Conservation (phyloP, 108 stramenopile species). For the Mediolabrus comicus region DNA sequence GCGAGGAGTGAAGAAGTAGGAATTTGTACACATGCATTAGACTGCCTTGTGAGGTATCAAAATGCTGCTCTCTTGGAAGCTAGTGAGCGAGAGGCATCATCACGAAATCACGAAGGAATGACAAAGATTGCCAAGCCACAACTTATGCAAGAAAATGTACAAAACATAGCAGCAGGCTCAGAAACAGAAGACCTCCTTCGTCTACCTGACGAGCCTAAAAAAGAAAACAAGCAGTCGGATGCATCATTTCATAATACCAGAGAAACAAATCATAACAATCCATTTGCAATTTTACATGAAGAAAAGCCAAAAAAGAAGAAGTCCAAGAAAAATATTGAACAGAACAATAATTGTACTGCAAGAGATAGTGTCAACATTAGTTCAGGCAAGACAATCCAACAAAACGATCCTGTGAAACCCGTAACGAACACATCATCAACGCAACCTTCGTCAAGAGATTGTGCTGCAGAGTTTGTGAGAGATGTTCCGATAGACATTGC, state of each 20-base stretch:
- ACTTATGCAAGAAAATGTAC: neutral
- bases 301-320: constrained; percentile 33
- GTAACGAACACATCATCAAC: neutral
- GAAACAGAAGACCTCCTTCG: constrained; percentile 18
- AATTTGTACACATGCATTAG: constrained; percentile 18
- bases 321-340: constrained; percentile 4
- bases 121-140: constrained; percentile 1
- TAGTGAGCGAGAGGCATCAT: constrained; percentile 7
- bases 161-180: neutral
- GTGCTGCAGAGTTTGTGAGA: constrained; percentile 52
- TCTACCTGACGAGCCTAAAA: constrained; percentile 6
- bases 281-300: constrained; percentile 31
- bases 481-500: constrained; percentile 53
- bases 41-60: constrained; percentile 24
- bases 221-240: no score
- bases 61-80: constrained; percentile 25
- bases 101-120: constrained; percentile 6
- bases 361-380: neutral
- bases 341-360: neutral
- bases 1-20: constrained; percentile 9
- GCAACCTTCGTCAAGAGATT: constrained; percentile 36
- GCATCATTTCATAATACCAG: no score
- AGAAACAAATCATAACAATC: constrained; percentile 7
- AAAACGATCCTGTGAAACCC: neutral
- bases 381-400: neutral